A percentile compares a stretch with the other conserved stretches of the same genome.
Conservation (phyloP, 805 yeast genomes). For the Groenewaldozyma salmanticensis region DNA sequence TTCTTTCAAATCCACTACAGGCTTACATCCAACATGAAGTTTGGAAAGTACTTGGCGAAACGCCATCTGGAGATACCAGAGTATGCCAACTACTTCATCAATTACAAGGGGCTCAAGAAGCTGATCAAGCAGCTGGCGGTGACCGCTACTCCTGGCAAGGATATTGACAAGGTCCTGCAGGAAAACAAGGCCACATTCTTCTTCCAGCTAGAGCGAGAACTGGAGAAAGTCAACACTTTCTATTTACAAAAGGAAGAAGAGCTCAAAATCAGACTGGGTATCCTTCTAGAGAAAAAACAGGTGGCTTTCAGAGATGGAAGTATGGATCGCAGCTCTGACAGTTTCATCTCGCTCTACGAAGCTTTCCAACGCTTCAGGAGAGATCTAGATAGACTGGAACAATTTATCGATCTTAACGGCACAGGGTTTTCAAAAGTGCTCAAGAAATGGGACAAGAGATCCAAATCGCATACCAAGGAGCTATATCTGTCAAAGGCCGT, state of each 20-base stretch:
- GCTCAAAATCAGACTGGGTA: conserved; percentile 66
- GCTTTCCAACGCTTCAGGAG: conserved; percentile 83
- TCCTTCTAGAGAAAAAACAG: conserved; percentile 61
- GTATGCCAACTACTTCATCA: conserved; percentile 86
- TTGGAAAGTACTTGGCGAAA: conserved; percentile 90
- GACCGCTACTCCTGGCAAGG: conserved; percentile 17
- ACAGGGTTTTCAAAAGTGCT: conserved; percentile 93
- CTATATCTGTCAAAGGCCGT: conserved; percentile 85
- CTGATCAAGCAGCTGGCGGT: conserved; percentile 10
- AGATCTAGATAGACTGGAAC: conserved; percentile 81
- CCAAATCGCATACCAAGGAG: conserved; percentile 90
- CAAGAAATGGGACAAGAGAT: conserved; percentile 96
- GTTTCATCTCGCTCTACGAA: conserved; percentile 74
- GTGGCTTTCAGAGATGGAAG: conserved; percentile 37
- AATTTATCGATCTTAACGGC: conserved; percentile 88
- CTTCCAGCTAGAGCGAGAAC: conserved; percentile 85
- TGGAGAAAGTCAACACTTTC: conserved; percentile 90
- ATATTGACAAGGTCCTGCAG: conserved; percentile 50
- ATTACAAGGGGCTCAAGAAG: conserved; percentile 88
- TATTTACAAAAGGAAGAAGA: conserved; percentile 88
- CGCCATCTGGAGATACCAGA: conserved; percentile 93
- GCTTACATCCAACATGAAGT: conserved; percentile 45
- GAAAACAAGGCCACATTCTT: conserved; percentile 84
- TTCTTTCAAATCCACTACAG: no score
- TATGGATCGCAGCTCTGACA: conserved; percentile 53